Evolutionary conservation across 2,329 filamentous ascomycete species (phyloP), one percentile per base, ranked within the genome.

Genomic region (Alternaria alternata): DNA sequence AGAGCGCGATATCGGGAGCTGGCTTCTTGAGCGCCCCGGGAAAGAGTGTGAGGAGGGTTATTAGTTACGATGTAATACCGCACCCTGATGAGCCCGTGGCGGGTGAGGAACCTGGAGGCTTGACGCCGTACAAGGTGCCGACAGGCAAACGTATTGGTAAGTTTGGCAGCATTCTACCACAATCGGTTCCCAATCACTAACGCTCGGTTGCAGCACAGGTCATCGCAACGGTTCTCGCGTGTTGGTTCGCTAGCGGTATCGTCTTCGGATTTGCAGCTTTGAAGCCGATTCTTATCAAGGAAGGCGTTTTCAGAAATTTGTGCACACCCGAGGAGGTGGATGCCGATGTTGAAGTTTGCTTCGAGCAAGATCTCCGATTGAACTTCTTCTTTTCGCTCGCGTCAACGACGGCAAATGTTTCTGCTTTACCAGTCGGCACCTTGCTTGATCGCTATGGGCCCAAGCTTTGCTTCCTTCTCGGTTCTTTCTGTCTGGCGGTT

Each of bases 111-210:
- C 75, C 81, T 46, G 77, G 80, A 32, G 81, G 80, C 24, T 77
- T 83, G 52, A 81, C 82, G 22, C 81, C 81, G 8, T 86, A 86
- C 70, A 81, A 84, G 59, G 81, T 85, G 22, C 80, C 82, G 4
- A 75, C 68, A 11, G 48, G 61, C 39, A 76, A 70, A 55, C 71
- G 76, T 51, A 55, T 77, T 58, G 72, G 76, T 78, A 66, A 66
- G 72, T 64, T 54, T 46, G 42, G 42, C 65, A 59, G 5, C 52
- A 60, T 63, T 26, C 28, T 36, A 59, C 44, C 53, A 63, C 61
- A 54, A 43, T 49, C 61, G n/a, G 43, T 39, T 18, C 7, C 22
- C 34, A 36, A 56, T 38, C 24, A 57, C 57, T 70, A 48, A 69
- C 64, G 48, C 20, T 14, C 28, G 11, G 4, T 42, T 57, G 51